Evolutionary conservation across 495 filamentous ascomycete genomes (phyloP), one percentile per base, ranked within the genome.

Genomic region (Podospora appendiculata): DNA sequence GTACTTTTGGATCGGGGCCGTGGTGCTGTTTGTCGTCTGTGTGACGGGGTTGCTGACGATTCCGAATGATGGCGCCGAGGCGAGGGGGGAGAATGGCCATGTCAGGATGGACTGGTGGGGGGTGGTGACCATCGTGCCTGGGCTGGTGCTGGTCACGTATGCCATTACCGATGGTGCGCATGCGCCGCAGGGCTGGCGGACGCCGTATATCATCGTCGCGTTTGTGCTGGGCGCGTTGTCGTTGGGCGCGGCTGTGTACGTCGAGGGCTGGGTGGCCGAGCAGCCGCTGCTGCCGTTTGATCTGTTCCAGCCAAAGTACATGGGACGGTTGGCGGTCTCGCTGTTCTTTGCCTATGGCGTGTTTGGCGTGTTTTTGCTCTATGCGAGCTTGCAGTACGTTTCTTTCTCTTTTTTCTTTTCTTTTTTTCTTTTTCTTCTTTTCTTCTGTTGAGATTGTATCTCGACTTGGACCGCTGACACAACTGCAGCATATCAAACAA

Each of bases 1-100:
- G 80, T 95, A 88, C 62, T 93, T 94, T 62, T 95, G 77, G 66
- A 76, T 94, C 52, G 89, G 88, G 0, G 69, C 82, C 0, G 70
- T 75, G 7, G 58, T 79, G 13, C 59, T 71, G 38, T 68, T 72
- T 18, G 53, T 76, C 12, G 66, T 73, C 6, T 61, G 69, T 39
- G 63, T 72, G 6, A 71, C 83, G 13, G 79, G 88, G 0, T 76
- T 80, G 49, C 71, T 87, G 33, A 79, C 78, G 6, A 81, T 94
- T 32, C 90, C 87, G 0, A 77, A 72, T 0, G 84, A 94, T 56
- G 70, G 70, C 32, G 53, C 68, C 0, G 79, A 84, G 35, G 58
- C 64, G 1, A 51, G 70, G 2, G 58, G 48, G 5, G 54, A 63
- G 34, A 63, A 73, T 4, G 70, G 54, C 25, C 16, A 34, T 8